Percentiles rank a stretch among this genome's conserved stretches.
Evolutionary conservation across 179 eudicot genomes (phyloP).

Genomic region (Beta macrorhiza): DNA sequence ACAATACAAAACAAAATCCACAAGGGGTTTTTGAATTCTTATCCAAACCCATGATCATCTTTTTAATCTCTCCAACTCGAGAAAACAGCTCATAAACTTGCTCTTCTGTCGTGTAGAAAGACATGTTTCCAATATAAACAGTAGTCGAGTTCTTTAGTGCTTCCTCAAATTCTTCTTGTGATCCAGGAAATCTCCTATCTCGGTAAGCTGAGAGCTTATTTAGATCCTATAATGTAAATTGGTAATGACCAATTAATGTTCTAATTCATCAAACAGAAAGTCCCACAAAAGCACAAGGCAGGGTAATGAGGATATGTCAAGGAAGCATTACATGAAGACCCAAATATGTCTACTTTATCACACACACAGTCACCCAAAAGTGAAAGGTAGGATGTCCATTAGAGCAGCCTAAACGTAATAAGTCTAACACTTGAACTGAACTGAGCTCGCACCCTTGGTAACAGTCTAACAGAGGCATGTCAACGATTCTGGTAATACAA

Average conservation of each 20-base stretch:
- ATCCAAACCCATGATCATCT: constrained; percentile 40
- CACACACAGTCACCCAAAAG: too few relatives aligned
- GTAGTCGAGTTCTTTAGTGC: constrained; percentile 37
- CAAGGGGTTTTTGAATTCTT: constrained; percentile 42
- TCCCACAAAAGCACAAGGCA: not conserved
- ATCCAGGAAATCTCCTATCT: constrained; percentile 39
- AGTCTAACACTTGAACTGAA: not conserved
- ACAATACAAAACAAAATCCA: constrained; percentile 41
- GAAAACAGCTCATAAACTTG: constrained; percentile 36
- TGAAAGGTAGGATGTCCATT: not conserved
- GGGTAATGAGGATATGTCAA: not conserved
- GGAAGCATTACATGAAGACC: too few relatives aligned
- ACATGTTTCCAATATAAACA: constrained; percentile 39
- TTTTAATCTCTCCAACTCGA: constrained; percentile 40
- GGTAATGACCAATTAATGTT: not conserved
- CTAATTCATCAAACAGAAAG: not conserved
- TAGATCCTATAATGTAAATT: constrained; percentile 26
- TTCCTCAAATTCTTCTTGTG: constrained; percentile 42
- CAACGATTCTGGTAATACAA: not conserved
- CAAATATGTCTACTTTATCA: too few relatives aligned
- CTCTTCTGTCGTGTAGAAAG: constrained; percentile 39
- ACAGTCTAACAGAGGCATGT: not conserved
- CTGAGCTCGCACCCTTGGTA: not conserved
- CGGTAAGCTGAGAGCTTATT: constrained; percentile 41
- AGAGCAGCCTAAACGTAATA: not conserved